Evolutionary conservation across 148 eudicot species (phyloP).

Genomic region (Dysphania ambrosioides): DNA sequence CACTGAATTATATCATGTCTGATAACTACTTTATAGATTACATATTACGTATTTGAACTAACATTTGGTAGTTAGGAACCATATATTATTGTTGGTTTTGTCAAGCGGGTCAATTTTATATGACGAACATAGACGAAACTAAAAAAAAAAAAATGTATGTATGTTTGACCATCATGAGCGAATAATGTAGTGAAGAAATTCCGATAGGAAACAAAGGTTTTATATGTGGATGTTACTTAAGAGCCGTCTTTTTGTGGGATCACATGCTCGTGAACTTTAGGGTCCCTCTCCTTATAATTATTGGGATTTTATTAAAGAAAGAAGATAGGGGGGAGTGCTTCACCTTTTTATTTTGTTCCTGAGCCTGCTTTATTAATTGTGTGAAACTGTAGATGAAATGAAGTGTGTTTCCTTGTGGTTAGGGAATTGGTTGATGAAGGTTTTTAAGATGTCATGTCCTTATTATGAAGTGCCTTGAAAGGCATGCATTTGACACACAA

Average conservation of each 20-base stretch:
- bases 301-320: not conserved
- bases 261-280: slow-evolving; percentile 32
- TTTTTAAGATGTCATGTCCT: slow-evolving; percentile 28
- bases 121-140: not conserved
- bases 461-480: slow-evolving; percentile 28
- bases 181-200: slow-evolving; percentile 14
- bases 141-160: too few relatives aligned
- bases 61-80: not conserved
- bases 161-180: slow-evolving; percentile 10
- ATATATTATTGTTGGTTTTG: not conserved
- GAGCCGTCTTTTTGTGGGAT: slow-evolving; percentile 35
- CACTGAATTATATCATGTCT: too few relatives aligned
- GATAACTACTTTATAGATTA: too few relatives aligned
- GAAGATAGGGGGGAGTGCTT: slow-evolving; percentile 16
- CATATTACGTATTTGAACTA: too few relatives aligned
- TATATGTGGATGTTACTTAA: slow-evolving; percentile 22
- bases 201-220: slow-evolving; percentile 3
- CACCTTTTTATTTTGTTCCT: not conserved
- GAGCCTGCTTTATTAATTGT: not conserved
- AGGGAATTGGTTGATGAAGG: slow-evolving; percentile 16
- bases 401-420: slow-evolving; percentile 18
- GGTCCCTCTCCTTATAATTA: slow-evolving; percentile 32
- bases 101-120: not conserved
- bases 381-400: not conserved
- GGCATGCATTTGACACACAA: slow-evolving; percentile 21